These are phyloP conservation scores for Lathyrus tuberosus DNA, from an alignment of 306 rosid species.

Conservation along the genomic window DNA sequence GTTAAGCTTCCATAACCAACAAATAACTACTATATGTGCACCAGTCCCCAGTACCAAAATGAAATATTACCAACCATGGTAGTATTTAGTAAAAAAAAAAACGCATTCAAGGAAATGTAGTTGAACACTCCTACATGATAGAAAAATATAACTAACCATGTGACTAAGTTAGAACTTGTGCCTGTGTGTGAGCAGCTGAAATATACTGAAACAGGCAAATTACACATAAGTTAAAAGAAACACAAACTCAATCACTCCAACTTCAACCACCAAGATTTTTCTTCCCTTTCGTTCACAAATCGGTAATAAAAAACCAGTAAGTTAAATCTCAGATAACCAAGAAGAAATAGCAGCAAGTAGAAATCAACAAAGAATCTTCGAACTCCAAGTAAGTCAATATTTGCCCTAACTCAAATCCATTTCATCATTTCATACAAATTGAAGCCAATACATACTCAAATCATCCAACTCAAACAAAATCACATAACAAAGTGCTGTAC, in stretches of 20 bases:
- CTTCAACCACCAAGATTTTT: slow-evolving; percentile 16
- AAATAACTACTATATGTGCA: slow-evolving; percentile 11
- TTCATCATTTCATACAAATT: background rate
- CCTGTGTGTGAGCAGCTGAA: background rate
- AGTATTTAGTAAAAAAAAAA: background rate
- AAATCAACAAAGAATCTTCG: slow-evolving; percentile 26
- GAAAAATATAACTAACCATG: background rate
- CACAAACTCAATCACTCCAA: background rate
- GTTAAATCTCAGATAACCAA: background rate
- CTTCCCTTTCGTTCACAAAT: slow-evolving; percentile 27
- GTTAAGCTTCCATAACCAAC: slow-evolving; percentile 23
- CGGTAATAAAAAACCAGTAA: slow-evolving; percentile 3
- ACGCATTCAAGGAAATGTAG: slow-evolving; percentile 4
- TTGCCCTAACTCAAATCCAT: slow-evolving; percentile 11
- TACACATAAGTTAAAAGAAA: background rate
- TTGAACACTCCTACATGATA: background rate
- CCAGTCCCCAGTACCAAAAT: slow-evolving; percentile 22
- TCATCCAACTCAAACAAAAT: slow-evolving; percentile 24
- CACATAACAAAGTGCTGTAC: background rate
- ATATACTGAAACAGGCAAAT: slow-evolving; percentile 1
- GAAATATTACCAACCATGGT: slow-evolving; percentile 11
- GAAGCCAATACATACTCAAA: slow-evolving; percentile 46
- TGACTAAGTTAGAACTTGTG: slow-evolving; percentile 5
- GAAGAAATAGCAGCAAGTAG: slow-evolving; percentile 20
- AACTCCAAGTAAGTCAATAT: slow-evolving; percentile 1